Evolutionary conservation across 495 filamentous ascomycete species (phyloP).

Genomic region (Penicillium lagena): DNA sequence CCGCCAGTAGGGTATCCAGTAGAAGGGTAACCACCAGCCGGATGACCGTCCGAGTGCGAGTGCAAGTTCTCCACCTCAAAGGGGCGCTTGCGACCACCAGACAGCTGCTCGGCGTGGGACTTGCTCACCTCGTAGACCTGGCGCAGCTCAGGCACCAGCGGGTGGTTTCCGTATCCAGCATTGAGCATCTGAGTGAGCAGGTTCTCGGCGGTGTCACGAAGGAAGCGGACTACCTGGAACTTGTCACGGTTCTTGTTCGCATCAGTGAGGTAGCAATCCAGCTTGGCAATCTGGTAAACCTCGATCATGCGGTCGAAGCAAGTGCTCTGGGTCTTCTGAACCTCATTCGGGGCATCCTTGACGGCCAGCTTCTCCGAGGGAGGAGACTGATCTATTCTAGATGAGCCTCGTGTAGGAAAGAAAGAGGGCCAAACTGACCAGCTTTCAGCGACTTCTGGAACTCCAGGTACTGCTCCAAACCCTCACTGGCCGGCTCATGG

Average conservation of each 20-base stretch:
- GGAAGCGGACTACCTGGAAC: slow-evolving; percentile 33
- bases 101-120: slow-evolving; percentile 28
- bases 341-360: too few species aligned
- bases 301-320: slow-evolving; percentile 22
- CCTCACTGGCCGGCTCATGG: not conserved
- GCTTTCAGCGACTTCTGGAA: too few species aligned
- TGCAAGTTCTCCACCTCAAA: slow-evolving; percentile 15
- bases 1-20: too few species aligned
- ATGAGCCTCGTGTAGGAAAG: too few species aligned
- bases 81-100: slow-evolving; percentile 37
- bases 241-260: slow-evolving; percentile 11
- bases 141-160: slow-evolving; percentile 25
- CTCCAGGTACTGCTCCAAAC: too few species aligned
- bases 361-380: too few species aligned
- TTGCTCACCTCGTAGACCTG: slow-evolving; percentile 19
- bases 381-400: too few species aligned
- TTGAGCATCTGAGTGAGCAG: slow-evolving; percentile 26
- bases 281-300: slow-evolving; percentile 31
- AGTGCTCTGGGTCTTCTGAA: too few species aligned
- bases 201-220: slow-evolving; percentile 46
- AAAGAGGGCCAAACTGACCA: too few species aligned
- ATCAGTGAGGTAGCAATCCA: slow-evolving; percentile 24
- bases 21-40: too few species aligned
- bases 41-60: not conserved
- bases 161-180: slow-evolving; percentile 13